Percentiles rank a stretch among this genome's conserved stretches.
Evolutionary conservation across 2,329 filamentous ascomycete species (phyloP).

Genomic region (Lasiodiplodia sp.): DNA sequence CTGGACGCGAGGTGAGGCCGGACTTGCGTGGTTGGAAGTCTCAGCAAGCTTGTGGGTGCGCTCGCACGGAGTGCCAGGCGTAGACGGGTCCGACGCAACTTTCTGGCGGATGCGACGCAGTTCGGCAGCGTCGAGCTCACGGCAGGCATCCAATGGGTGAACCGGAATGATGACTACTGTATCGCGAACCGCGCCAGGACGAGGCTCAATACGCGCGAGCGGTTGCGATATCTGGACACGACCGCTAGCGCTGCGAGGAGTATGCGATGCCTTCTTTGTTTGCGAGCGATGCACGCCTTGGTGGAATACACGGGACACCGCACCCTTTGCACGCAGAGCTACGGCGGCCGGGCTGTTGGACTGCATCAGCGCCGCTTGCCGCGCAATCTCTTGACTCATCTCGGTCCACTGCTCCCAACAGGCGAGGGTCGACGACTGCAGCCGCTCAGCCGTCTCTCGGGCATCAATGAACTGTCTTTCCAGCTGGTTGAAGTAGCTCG

Average conservation of each 20-base stretch:
- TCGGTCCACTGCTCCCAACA: background rate
- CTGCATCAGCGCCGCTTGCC: background rate
- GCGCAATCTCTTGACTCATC: background rate
- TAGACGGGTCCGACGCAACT: background rate
- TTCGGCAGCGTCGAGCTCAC: background rate
- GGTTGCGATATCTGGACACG: background rate
- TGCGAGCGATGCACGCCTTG: background rate
- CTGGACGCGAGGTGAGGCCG: background rate
- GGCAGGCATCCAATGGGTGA: background rate
- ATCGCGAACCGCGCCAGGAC: background rate
- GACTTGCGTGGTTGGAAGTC: background rate
- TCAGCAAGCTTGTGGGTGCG: no score
- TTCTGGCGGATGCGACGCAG: background rate
- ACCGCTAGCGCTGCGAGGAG: background rate
- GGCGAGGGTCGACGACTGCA: background rate
- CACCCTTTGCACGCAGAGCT: background rate
- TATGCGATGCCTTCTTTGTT: background rate
- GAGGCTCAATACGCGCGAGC: background rate
- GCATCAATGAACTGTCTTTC: background rate
- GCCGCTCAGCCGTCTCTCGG: background rate
- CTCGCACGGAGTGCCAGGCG: background rate
- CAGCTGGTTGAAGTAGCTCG: background rate
- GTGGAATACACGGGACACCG: background rate
- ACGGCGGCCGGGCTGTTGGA: background rate
- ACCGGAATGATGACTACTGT: background rate